Evolutionary conservation across 1,139 yeast genomes (phyloP), one percentile per base, ranked within the genome.

Genomic region (Pichia sp.): DNA sequence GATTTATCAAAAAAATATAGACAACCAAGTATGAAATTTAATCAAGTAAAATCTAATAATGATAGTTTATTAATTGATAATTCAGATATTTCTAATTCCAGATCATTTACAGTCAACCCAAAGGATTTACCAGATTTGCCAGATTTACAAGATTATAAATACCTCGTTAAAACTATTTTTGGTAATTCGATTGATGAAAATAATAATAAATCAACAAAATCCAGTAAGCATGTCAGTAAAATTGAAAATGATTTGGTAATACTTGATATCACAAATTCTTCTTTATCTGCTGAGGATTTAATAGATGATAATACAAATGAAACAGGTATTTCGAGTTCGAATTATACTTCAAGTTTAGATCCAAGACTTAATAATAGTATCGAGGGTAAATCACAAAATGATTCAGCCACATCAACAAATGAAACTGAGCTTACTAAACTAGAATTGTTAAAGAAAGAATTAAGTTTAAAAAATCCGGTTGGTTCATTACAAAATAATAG

Each of bases 161-260:
- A 60, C 45, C 44, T 63, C 40, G 58, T 63, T 27, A 63, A 61
- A 37, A 57, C 60, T 6, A 61, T 62, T 8, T 63, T 63, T 47
- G 61, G 40, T 22, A 27, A 36, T 10, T 35, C 30, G 37, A 23
- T 22, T 24, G 56, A 28, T n/a, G 24, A 24, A 35, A 25, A 39
- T 8, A 27, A 37, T n/a, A n/a, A n/a, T n/a, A n/a, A n/a, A n/a
- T n/a, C n/a, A n/a, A n/a, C n/a, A n/a, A n/a, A n/a, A n/a, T n/a
- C n/a, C n/a, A n/a, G n/a, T n/a, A n/a, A n/a, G n/a, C n/a, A n/a
- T n/a, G n/a, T n/a, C n/a, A n/a, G n/a, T n/a, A n/a, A 52, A 56
- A 20, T 39, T 31, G 39, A 35, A 32, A 16, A 41, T 35, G 45
- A 42, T 35, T n/a, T 39, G 12, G 30, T 41, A 30, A n/a, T 47